Conservation (phyloP, 1,284 basidiomycete species). For the Rhodotorula sp. region DNA sequence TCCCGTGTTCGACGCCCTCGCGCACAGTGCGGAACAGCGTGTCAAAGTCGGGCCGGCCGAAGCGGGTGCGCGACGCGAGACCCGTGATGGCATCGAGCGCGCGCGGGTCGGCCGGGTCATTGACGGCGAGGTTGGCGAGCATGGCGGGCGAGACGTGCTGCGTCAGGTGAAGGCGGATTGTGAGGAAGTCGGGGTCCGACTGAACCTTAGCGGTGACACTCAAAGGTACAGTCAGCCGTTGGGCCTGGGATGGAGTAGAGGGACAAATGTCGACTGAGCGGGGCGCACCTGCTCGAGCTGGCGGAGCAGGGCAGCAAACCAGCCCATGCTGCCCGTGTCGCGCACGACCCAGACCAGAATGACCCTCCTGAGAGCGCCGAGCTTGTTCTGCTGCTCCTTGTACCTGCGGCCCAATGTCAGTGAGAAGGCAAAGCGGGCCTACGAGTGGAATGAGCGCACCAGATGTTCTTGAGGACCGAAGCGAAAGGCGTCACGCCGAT, state of each 20-base stretch:
- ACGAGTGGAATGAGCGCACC: conserved; percentile 52
- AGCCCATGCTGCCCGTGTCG: conserved; percentile 71
- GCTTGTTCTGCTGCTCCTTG: conserved; percentile 70
- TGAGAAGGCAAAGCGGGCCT: too few relatives aligned
- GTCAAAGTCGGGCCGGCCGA: conserved; percentile 83
- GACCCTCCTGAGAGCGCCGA: conserved; percentile 75
- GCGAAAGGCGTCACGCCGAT: conserved; percentile 85
- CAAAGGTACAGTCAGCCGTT: too few relatives aligned
- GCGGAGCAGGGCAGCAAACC: conserved; percentile 83
- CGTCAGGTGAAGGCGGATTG: conserved; percentile 85
- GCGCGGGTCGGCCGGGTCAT: conserved; percentile 48
- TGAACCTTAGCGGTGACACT: too few relatives aligned
- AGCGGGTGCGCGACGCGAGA: conserved; percentile 78
- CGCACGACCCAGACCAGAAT: conserved; percentile 75
- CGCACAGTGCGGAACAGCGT: conserved; percentile 70
- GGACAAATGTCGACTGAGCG: too few relatives aligned
- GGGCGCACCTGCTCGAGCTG: conserved; percentile 78
- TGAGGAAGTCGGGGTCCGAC: conserved; percentile 70
- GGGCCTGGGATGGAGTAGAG: too few relatives aligned
- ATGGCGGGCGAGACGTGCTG: conserved; percentile 80
- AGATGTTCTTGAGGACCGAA: conserved; percentile 86
- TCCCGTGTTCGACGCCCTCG: conserved; percentile 71
- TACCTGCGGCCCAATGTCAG: conserved; percentile 55
- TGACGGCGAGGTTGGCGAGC: conserved; percentile 85
- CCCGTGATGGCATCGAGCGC: conserved; percentile 66